Evolutionary conservation across 2,329 filamentous ascomycete species (phyloP), one percentile per base, ranked within the genome.

Genomic region (Curvularia spicifera): DNA sequence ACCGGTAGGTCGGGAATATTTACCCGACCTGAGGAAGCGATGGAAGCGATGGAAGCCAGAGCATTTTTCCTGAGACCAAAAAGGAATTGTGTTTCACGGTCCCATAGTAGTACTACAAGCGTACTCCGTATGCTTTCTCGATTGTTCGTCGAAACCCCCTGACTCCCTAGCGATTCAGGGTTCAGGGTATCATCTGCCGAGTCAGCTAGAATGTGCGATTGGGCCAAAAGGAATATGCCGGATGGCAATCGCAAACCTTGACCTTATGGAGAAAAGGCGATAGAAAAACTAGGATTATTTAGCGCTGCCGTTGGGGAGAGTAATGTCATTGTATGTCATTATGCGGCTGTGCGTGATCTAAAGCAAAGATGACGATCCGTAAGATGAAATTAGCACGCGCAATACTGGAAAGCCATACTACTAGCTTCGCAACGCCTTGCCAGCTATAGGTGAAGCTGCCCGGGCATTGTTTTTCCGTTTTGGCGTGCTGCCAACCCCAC

Each of bases 1-100:
- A 56, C 53, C 48, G 33, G 48, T 56, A 42, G 53, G 48, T 31
- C 48, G 48, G 48, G 48, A 42, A 29, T 46, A 56, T 46, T 56
- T 42, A 46, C 48, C 48, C 48, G 53, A 33, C 9, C 15, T 29
- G n/a, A 40, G 35, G 26, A 46, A 44, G 31, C 13, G 24, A 29
- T 44, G 31, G 10, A 50, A 50, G 48, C 10, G 1, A 40, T 46
- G 13, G 28, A 50, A 50, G 53, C 10, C 1, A 40, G 39, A 12
- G n/a, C 10, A 18, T 47, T 20, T 44, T 28, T 31, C 13, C 35
- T 44, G 18, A 39, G 22, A 33, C 28, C 9, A 15, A 24, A 47
- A 33, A 47, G 31, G 29, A 31, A 22, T 22, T 20, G 31, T 35
- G 20, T 43, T 50, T 28, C 28, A 51, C 26, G 4, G 33, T 39